Evolutionary conservation across 768 basidiomycete species (phyloP).

Genomic region (Kockovaella imperatae): DNA sequence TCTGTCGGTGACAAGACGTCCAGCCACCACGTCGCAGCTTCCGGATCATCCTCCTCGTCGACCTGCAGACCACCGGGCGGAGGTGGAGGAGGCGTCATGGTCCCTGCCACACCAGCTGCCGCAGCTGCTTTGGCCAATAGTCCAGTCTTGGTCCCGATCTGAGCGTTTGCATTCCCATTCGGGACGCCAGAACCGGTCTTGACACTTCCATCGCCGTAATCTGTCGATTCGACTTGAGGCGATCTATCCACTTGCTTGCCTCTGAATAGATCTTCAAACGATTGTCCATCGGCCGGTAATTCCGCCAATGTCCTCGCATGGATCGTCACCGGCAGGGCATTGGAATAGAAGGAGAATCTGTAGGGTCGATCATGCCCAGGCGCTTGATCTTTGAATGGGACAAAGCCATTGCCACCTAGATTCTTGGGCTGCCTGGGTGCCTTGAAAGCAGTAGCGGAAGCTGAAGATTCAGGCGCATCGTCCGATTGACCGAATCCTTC

Average conservation of each 20-base stretch:
- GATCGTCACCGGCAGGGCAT: conserved; percentile 81
- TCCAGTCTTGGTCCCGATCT: no score
- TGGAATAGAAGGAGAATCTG: conserved; percentile 97
- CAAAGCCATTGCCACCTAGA: conserved; percentile 14
- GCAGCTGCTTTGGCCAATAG: conserved; percentile 24
- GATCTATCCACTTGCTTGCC: conserved; percentile 38
- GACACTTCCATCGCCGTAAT: conserved; percentile 3
- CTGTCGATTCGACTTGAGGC: conserved; percentile 1
- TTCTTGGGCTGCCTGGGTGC: conserved; percentile 36
- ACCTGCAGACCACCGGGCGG: conserved; percentile 4
- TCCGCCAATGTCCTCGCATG: conserved; percentile 89
- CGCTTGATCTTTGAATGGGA: conserved; percentile 40
- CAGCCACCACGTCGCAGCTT: conserved; percentile 88
- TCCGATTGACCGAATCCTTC: conserved; percentile 50
- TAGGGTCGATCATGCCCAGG: conserved; percentile 74
- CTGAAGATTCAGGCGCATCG: not conserved
- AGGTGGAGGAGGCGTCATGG: no score
- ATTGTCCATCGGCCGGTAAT: conserved; percentile 85
- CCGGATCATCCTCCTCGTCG: conserved; percentile 54
- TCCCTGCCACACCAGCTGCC: conserved; percentile 21
- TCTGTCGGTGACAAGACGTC: conserved; percentile 90
- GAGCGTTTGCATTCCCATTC: not conserved
- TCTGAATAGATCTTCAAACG: conserved; percentile 80
- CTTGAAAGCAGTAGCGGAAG: conserved; percentile 21
- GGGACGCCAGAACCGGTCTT: conserved; percentile 1